These are phyloP conservation scores for Graphilbum ipis-grandicollis DNA, from an alignment of 2,329 filamentous ascomycete genomes.

Conservation along the genomic window DNA sequence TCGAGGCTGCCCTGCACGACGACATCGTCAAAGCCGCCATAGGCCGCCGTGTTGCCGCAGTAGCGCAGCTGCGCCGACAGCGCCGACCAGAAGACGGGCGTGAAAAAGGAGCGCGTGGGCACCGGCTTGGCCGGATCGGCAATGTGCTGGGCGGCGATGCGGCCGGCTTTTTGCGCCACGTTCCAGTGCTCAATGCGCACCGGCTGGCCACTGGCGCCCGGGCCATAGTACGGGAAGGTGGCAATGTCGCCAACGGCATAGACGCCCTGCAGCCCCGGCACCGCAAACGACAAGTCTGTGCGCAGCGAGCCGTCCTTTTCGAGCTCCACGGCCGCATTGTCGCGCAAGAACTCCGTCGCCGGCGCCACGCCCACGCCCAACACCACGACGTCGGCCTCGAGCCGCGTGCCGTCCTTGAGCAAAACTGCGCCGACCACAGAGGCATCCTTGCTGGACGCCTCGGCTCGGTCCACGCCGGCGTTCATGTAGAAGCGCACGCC, in stretches of 20 bases:
- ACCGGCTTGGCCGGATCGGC: conserved; percentile 37
- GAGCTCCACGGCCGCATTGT: conserved; percentile 52
- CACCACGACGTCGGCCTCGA: conserved; percentile 80
- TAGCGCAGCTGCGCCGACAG: conserved; percentile 80
- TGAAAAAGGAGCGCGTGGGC: conserved; percentile 47
- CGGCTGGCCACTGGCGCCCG: conserved; percentile 55
- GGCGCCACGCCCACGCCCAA: conserved; percentile 81
- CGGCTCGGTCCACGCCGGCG: conserved; percentile 68
- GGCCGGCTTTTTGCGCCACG: conserved; percentile 85
- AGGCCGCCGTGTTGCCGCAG: conserved; percentile 59
- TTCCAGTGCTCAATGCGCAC: conserved; percentile 97
- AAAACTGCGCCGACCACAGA: conserved; percentile 63
- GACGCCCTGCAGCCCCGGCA: conserved; percentile 62
- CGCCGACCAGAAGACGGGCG: conserved; percentile 94
- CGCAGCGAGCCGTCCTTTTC: conserved; percentile 73
- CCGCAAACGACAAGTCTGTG: conserved; percentile 64
- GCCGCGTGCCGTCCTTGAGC: conserved; percentile 69
- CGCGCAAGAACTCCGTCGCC: conserved; percentile 64
- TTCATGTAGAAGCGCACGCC: conserved; percentile 79
- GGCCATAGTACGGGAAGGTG: conserved; percentile 84
- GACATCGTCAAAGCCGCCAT: conserved; percentile 74
- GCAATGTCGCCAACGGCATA: conserved; percentile 94
- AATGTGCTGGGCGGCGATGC: conserved; percentile 63
- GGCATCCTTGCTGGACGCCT: conserved; percentile 47
- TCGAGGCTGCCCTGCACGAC: conserved; percentile 61